Evolutionary conservation across 2,329 filamentous ascomycete genomes (phyloP).

Genomic region (Elsinoe fawcettii): DNA sequence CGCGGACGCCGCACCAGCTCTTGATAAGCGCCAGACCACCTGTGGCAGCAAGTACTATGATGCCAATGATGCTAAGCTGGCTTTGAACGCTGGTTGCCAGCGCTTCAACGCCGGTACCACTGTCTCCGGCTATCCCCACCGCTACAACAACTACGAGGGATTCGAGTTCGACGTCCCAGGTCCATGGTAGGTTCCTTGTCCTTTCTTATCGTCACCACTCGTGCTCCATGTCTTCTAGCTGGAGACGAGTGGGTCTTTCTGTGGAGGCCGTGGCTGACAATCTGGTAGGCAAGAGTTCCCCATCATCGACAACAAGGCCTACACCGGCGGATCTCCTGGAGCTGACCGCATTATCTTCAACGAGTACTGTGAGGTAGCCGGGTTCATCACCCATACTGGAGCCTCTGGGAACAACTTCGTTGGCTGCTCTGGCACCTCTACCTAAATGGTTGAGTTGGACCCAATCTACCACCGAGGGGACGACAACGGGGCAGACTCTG

Average conservation of each 20-base stretch:
- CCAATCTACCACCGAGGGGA: neutral
- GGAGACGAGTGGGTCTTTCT: neutral
- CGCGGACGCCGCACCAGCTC: neutral
- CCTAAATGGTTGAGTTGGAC: neutral
- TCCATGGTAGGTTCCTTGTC: slow-evolving; percentile 36
- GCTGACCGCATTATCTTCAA: slow-evolving; percentile 61
- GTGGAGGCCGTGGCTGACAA: neutral
- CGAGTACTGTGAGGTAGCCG: slow-evolving; percentile 48
- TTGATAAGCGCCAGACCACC: slow-evolving; percentile 14
- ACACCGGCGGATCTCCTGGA: slow-evolving; percentile 55
- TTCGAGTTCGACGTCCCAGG: slow-evolving; percentile 51
- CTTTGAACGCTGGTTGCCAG: slow-evolving; percentile 5
- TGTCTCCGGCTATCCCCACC: slow-evolving; percentile 45
- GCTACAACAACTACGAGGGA: slow-evolving; percentile 55
- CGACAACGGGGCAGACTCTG: neutral
- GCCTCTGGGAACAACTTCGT: slow-evolving; percentile 62
- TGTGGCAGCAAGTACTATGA: slow-evolving; percentile 15
- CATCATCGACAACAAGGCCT: slow-evolving; percentile 42
- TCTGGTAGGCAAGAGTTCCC: slow-evolving; percentile 50
- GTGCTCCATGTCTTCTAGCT: neutral
- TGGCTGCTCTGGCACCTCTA: slow-evolving; percentile 43
- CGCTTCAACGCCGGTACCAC: slow-evolving; percentile 25
- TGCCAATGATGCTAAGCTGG: neutral
- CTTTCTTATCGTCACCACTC: neutral
- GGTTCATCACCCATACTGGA: slow-evolving; percentile 62